Evolutionary conservation across 805 yeast species (phyloP), one percentile per base, ranked within the genome.

Genomic region (Candida railenensis): DNA sequence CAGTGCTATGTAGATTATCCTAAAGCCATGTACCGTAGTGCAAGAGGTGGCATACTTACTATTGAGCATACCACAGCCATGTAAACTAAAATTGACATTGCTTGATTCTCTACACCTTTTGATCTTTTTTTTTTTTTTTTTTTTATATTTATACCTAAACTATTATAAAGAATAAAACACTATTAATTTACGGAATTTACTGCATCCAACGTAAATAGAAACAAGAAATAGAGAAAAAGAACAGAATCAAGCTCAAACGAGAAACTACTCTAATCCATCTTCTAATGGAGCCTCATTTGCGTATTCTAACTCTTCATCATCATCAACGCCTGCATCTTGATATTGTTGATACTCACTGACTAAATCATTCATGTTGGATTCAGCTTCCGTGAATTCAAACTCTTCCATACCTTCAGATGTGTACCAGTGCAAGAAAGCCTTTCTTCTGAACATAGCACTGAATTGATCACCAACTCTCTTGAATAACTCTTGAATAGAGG

Each of bases 341-440:
- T 89, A 88, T 73, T 90, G 96, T 73, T 88, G 94, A 66, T 90
- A 73, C 71, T 90, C 97, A 62, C 84, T 81, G 47, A 89, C 90
- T 63, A 90, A 77, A 70, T 90, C 97, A 57, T 80, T 81, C 90
- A 90, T 82, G 66, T 90, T 87, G 46, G 92, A 83, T 73, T 89
- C 95, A 45, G 97, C 97, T 74, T 90, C 97, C 48, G 89, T 81
- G 69, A 90, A 90, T 73, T 90, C 97, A 77, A 84, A 78, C 73
- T 86, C 95, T 63, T 90, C 97, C 97, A 90, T 90, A 74, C 97
- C 97, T 71, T 90, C 97, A 57, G 85, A 80, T 8, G 94, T 87
- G 73, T 89, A 90, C 97, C 97, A 90, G 71, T 90, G 96, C 73
- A 90, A 83, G 82, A 90, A 90, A 53, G 97, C 97, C 69, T 85